phyloP scores from a whole-genome alignment of 768 basidiomycete species.

The Russula foetens region DNA sequence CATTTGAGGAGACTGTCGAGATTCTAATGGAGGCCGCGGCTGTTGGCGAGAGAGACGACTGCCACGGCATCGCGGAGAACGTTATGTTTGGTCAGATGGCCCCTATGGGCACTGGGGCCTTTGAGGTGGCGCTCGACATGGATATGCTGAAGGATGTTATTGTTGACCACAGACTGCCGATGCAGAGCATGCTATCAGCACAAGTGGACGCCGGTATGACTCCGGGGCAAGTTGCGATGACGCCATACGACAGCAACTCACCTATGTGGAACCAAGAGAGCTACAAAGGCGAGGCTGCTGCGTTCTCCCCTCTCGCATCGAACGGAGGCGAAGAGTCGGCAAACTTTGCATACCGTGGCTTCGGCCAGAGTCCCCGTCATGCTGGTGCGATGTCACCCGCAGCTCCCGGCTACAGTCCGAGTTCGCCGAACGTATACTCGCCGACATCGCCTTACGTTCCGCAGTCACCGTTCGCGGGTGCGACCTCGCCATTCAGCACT shows the following conservation, averaged over 20 bases:
- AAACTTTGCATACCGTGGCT: conserved; percentile 65
- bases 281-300: conserved; percentile 78
- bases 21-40: conserved; percentile 98
- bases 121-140: conserved; percentile 93
- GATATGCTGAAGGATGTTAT: conserved; percentile 99
- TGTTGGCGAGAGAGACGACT: conserved; percentile 96
- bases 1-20: conserved; percentile 99
- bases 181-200: conserved; percentile 69
- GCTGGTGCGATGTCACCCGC: conserved; percentile 86
- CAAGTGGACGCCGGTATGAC: conserved; percentile 86
- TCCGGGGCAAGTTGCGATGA: conserved; percentile 88
- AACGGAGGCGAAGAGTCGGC: conserved; percentile 75
- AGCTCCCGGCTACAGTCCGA: conserved; percentile 82
- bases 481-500: conserved; percentile 74
- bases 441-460: conserved; percentile 88
- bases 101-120: conserved; percentile 98
- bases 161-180: conserved; percentile 88
- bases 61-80: conserved; percentile 97
- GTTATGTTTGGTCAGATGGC: conserved; percentile 99
- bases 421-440: conserved; percentile 83
- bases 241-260: conserved; percentile 90
- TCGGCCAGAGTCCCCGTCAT: conserved; percentile 79
- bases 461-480: conserved; percentile 75
- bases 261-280: conserved; percentile 70
- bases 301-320: conserved; percentile 92